phyloP scores from a whole-genome alignment of 352 stramenopile genomes.

The Globisporangium camurandrum region DNA sequence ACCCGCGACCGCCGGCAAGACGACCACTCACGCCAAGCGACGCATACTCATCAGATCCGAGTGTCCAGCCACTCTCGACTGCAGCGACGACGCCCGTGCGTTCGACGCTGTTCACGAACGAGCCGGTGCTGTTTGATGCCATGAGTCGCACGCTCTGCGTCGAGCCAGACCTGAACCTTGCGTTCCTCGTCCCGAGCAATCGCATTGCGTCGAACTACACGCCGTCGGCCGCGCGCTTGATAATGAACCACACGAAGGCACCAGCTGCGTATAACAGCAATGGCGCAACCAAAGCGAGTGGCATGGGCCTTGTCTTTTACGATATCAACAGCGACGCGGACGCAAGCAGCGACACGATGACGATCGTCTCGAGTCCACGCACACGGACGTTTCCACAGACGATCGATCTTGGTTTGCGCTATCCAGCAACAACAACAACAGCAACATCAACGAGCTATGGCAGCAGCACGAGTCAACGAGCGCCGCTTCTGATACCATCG shows the following conservation, averaged over 20 bases:
- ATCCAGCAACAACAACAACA: too few relatives aligned
- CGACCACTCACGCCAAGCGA: too few relatives aligned
- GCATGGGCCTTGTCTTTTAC: conserved; percentile 6
- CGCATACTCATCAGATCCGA: too few relatives aligned
- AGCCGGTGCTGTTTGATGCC: conserved; percentile 39
- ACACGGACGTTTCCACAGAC: background rate
- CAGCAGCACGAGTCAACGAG: background rate
- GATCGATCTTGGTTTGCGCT: too few relatives aligned
- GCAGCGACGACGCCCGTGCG: too few relatives aligned
- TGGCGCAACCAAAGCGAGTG: background rate
- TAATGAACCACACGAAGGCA: conserved; percentile 25
- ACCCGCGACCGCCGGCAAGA: background rate
- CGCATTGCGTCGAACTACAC: conserved; percentile 71
- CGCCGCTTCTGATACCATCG: background rate
- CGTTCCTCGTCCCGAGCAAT: conserved; percentile 54
- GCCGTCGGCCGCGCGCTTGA: conserved; percentile 26
- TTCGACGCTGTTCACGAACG: background rate
- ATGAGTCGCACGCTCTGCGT: conserved; percentile 65
- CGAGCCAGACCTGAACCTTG: conserved; percentile 52
- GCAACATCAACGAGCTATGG: too few relatives aligned
- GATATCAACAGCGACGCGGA: background rate
- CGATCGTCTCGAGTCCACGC: too few relatives aligned
- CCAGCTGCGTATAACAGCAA: background rate
- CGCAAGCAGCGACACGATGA: background rate
- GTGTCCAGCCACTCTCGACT: too few relatives aligned